Base-by-base conservation (phyloP, 768 basidiomycete genomes). In the Tylopilus subfusipes region DNA sequence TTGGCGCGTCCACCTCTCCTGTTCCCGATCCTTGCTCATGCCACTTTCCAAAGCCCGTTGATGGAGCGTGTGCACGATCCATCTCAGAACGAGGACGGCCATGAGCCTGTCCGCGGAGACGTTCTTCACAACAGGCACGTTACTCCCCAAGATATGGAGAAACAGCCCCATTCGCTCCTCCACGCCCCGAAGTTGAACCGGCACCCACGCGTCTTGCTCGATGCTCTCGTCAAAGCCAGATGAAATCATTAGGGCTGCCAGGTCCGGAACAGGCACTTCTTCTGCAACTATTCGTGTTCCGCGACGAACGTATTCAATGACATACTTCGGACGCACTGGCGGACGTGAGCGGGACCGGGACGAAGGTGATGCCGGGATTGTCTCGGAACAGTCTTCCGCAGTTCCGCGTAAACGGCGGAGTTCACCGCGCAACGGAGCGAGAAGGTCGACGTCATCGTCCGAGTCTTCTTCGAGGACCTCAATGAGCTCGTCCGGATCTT, bases 351-450 rank as follows among this genome's bases (percentile, higher is more conserved):
- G 58, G 50, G 70, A 65, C 14, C 61, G 66, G 39, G 76, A 70
- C 11, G 76, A 69, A 14, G 70, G 64, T 30, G 77, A 73, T 4
- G 73, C 47, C 9, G 68, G 61, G 34, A 25, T 51, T 30, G 30
- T 12, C 8, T 64, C 68, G 46, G 68, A 69, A 9, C 59, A 63
- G 2, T 38, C 18, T 31, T 72, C 73, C 4, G 75, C 76, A 3
- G 79, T 72, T 8, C 63, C 65, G 33, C 78, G 82, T 33, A 90
- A 76, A 33, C 81, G 80, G 48, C 82, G 72, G 21, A 91, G 71
- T 53, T 82, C 86, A 19, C 85, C 85, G 57, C 80, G 85, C 16
- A 90, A 70, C 29, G 86, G 86, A 8, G 86, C 87, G 9, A 90
- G 75, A 19, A 78, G 78, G 65, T 90, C 86, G 11, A 66, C 69